Evolutionary conservation across 2,329 filamentous ascomycete species (phyloP).

Genomic region (Orbilia javanica): DNA sequence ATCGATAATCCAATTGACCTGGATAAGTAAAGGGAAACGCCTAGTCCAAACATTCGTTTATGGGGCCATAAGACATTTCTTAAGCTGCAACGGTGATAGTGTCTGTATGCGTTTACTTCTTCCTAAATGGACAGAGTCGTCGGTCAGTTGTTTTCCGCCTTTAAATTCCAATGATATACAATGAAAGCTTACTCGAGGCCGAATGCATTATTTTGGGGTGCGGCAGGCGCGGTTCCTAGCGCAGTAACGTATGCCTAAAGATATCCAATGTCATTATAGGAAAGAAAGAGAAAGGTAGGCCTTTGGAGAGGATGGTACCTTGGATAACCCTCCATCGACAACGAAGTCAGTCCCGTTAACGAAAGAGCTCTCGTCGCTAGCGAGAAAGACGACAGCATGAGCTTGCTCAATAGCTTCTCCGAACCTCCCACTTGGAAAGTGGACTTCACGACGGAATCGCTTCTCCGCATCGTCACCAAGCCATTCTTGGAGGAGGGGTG

Average conservation of each 20-base stretch:
- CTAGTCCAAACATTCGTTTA: slow-evolving; percentile 3
- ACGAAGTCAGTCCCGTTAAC: slow-evolving; percentile 93
- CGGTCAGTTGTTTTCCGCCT: not conserved
- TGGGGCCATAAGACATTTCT: not conserved
- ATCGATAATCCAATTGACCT: not conserved
- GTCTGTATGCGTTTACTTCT: not conserved
- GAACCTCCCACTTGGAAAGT: slow-evolving; percentile 89
- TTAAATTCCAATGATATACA: not conserved
- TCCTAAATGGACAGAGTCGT: not conserved
- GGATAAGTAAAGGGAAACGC: slow-evolving; percentile 6
- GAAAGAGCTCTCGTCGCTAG: slow-evolving; percentile 88
- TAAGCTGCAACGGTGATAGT: not conserved
- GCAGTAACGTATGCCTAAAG: slow-evolving; percentile 79
- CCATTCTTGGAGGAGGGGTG: slow-evolving; percentile 91
- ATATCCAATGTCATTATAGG: not conserved
- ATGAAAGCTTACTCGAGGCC: slow-evolving; percentile 5
- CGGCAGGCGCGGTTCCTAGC: slow-evolving; percentile 71
- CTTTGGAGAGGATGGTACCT: slow-evolving; percentile 66
- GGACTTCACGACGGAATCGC: slow-evolving; percentile 83
- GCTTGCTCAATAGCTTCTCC: slow-evolving; percentile 95
- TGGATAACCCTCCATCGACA: slow-evolving; percentile 95
- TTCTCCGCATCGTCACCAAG: slow-evolving; percentile 87
- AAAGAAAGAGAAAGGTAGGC: not conserved
- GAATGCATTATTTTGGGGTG: slow-evolving; percentile 73
- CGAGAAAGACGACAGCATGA: slow-evolving; percentile 86